Base-by-base conservation (phyloP, 495 filamentous ascomycete genomes). In the Xylaria telfairii region DNA sequence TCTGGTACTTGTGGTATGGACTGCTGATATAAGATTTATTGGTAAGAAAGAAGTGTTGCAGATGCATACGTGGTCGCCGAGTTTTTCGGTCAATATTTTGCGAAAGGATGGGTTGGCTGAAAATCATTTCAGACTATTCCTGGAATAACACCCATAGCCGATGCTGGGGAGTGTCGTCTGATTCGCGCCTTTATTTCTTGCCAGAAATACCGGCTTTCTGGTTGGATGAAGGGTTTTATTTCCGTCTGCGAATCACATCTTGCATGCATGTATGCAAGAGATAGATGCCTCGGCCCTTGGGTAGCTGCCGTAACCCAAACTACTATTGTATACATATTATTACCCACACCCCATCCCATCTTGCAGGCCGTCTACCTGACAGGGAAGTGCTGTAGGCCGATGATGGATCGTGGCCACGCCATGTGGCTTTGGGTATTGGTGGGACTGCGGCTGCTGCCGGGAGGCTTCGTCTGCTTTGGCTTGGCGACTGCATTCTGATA, bases 361-460 rank as follows among this genome's bases (percentile, higher is more conserved):
- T n/a, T 54, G 64, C 64, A 66, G 64, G 64, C 64, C 34, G 64
- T 19, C 47, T 54, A 30, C 21, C 28, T 54, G 42, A 26, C 24
- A 64, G 42, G 28, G 6, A 60, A 17, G 56, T 24, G 26, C 47
- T 12, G 28, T 24, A 34, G 24, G 61, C 19, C 9, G 47, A 56
- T 34, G 24, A 56, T 28, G 47, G 41, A 24, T 51, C 46, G 65
- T 49, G 42, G 21, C 67, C 67, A 68, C 21, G 59, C 67, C 67
- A 69, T 69, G 67, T 69, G 67, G 67, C 47, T 69, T 63, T 46
- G 15, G 57, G 34, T 30, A 32, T 49, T 54, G 57, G 46, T 62
- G 67, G 67, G 46, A 63, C 44, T 69, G 67, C 67, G 59, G 67
- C 67, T 69, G 57, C 57, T 69, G 67, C 67, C 67, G 59, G 59